Conservation (phyloP, 129 eudicot species). For the Ambrosia trifida region DNA sequence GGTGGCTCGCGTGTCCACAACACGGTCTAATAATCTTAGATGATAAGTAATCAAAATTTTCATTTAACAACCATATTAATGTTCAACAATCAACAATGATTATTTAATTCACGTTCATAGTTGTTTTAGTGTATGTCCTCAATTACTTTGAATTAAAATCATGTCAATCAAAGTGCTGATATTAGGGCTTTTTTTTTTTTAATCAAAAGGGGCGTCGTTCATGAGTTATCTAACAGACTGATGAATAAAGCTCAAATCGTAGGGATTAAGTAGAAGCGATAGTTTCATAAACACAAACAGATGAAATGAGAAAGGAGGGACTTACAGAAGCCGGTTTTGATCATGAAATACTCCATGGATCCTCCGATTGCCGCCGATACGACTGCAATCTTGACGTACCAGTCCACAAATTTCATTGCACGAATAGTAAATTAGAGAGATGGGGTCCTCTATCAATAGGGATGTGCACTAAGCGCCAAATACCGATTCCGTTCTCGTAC, state of each 20-base stretch:
- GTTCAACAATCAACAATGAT: not conserved
- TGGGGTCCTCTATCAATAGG: too few relatives aligned
- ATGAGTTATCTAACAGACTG: too few relatives aligned
- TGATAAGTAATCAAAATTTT: not conserved
- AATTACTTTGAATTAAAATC: not conserved
- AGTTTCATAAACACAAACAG: not conserved
- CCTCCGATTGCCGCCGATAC: constrained; percentile 79
- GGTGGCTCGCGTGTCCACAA: too few relatives aligned
- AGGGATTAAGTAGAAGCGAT: not conserved
- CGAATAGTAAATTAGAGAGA: too few relatives aligned
- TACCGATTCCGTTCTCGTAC: too few relatives aligned
- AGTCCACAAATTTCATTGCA: constrained; percentile 71
- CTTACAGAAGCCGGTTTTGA: constrained; percentile 92
- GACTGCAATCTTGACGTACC: constrained; percentile 78
- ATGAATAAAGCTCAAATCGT: not conserved
- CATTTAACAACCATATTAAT: constrained; percentile 1
- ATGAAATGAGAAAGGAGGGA: constrained; percentile 37
- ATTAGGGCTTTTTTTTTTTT: too few relatives aligned
- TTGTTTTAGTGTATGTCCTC: not conserved
- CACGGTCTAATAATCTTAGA: constrained; percentile 4
- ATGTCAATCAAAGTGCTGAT: too few relatives aligned
- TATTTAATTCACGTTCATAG: not conserved
- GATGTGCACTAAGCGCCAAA: too few relatives aligned
- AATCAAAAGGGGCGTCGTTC: too few relatives aligned
- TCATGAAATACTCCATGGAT: constrained; percentile 94